Base-by-base conservation (phyloP, 2,329 filamentous ascomycete genomes). In the Graphiopsis chlorocephala region DNA sequence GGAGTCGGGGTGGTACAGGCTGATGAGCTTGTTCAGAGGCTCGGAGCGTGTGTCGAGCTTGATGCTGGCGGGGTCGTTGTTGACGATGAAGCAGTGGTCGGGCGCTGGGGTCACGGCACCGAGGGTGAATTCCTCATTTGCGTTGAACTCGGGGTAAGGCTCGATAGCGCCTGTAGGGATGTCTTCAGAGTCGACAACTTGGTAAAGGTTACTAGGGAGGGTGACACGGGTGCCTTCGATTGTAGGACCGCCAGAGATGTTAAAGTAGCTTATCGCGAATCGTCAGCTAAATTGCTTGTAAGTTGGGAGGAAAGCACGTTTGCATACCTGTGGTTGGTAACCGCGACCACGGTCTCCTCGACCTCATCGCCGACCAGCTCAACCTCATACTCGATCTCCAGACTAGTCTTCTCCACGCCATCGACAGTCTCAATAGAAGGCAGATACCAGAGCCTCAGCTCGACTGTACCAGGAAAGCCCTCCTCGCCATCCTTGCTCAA, bases 281-380 rank as follows among this genome's bases (percentile, higher is more conserved):
- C 14, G 53, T 56, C 14, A 56, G 53, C 53, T 25, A n/a, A 25
- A 38, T 26, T n/a, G 53, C n/a, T 56, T 31, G 20, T 33, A 26
- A 56, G 20, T 12, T 23, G 8, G 26, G n/a, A 7, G 20, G n/a
- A 4, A 4, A 11, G 12, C 10, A n/a, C n/a, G 8, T 17, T 20
- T 17, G 17, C 47, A n/a, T 78, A 92, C 90, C 92, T 96, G 82
- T 99, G 94, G 81, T 98, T 99, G 58, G 95, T 98, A 80, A 98
- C 85, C 79, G 93, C 96, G 76, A 98, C 86, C 48, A 88, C 88
- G 0, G 94, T 98, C 83, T 97, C 94, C n/a, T 93, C 88, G 14
- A 88, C 89, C 58, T 90, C 84, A 66, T 86, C 89, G 3, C 85
- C 74, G 3, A 92, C 84, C 55, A 98, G 83, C 77, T 92, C 87